Percentiles rank a stretch among this genome's conserved stretches.
These are phyloP conservation scores for Kluyveromyces starmeri DNA, from an alignment of 805 yeast species.

Conservation along the genomic window DNA sequence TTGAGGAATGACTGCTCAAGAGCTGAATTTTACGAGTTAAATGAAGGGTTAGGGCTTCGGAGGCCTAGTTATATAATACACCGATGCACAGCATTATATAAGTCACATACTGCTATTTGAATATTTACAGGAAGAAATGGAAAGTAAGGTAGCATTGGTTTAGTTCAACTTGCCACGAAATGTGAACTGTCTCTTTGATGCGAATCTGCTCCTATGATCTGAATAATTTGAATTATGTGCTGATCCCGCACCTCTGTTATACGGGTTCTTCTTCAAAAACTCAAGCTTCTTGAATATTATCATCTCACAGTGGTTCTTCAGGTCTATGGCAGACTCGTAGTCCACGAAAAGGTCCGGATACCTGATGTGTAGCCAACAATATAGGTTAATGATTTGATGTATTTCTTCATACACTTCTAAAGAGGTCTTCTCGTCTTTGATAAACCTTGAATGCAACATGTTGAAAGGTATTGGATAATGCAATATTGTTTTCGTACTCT, in stretches of 20 bases:
- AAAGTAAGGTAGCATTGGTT: too few relatives aligned
- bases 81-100: too few relatives aligned
- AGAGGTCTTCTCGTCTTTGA: conserved; percentile 17
- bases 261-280: conserved; percentile 25
- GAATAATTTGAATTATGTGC: too few relatives aligned
- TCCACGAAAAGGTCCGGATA: conserved; percentile 79
- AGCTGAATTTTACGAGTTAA: too few relatives aligned
- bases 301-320: conserved; percentile 60
- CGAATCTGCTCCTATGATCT: not conserved
- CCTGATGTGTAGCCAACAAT: conserved; percentile 79
- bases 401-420: conserved; percentile 43
- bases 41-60: too few relatives aligned
- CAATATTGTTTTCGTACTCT: conserved; percentile 46
- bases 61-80: too few relatives aligned
- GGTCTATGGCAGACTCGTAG: conserved; percentile 59
- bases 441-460: conserved; percentile 19
- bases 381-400: conserved; percentile 59
- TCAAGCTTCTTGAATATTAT: conserved; percentile 34
- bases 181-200: too few relatives aligned
- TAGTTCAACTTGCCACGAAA: too few relatives aligned
- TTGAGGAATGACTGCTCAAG: conserved; percentile 10
- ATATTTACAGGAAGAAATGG: too few relatives aligned
- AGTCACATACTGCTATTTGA: too few relatives aligned
- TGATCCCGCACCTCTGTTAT: conserved; percentile 9
- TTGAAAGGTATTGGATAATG: conserved; percentile 36